Evolutionary conservation across 75 land plant genomes (phyloP).

Genomic region (Pseudotsuga menziesii): DNA sequence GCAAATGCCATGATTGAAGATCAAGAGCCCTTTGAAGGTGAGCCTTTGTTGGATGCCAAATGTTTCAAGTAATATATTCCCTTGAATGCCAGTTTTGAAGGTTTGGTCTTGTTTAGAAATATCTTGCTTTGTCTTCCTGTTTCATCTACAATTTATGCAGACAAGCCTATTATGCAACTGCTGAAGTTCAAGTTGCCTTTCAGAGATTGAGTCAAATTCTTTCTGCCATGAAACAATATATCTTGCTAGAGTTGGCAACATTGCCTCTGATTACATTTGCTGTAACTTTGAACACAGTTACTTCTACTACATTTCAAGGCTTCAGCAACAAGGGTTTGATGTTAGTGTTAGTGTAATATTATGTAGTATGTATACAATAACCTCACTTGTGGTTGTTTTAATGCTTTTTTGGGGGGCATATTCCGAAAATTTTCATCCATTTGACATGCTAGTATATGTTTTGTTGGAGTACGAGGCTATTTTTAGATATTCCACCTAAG

Average conservation of each 20-base stretch:
- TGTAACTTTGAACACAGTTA: neutral
- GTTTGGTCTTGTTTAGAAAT: neutral
- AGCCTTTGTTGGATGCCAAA: constrained; percentile 84
- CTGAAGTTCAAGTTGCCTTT: neutral
- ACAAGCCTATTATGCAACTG: neutral
- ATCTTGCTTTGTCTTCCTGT: neutral
- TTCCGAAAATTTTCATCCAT: no score
- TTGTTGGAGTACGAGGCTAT: no score
- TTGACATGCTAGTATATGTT: no score
- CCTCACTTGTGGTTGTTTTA: no score
- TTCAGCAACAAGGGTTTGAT: no score
- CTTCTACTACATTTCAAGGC: no score
- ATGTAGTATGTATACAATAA: no score
- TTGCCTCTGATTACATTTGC: neutral
- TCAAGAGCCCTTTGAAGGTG: constrained; percentile 80
- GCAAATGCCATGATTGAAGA: constrained; percentile 94
- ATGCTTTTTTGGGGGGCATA: no score
- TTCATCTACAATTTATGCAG: neutral
- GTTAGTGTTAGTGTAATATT: no score
- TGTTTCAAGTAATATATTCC: constrained; percentile 73
- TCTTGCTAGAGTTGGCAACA: neutral
- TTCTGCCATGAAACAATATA: neutral
- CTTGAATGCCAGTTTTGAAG: neutral
- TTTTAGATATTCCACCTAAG: no score
- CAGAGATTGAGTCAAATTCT: neutral